Percentiles rank a stretch among this genome's conserved stretches.
Conservation (phyloP, 352 stramenopile species). For the Thalassiosira hispida region DNA sequence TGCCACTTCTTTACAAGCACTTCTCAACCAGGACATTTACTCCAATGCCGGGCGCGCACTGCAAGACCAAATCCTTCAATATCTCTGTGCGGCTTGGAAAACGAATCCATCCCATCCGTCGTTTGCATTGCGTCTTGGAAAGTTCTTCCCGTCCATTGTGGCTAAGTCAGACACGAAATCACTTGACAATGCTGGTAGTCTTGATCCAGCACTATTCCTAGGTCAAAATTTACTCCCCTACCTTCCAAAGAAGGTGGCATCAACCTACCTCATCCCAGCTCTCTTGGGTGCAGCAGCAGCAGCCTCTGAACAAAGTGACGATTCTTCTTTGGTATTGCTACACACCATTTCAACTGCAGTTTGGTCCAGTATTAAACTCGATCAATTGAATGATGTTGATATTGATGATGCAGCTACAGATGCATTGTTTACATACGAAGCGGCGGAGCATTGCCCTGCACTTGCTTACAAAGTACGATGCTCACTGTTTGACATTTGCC, state of each 20-base stretch:
- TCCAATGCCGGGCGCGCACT: slow-evolving; percentile 32
- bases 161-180: slow-evolving; percentile 11
- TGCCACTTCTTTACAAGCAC: slow-evolving; percentile 40
- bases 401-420: slow-evolving; percentile 46
- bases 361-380: slow-evolving; percentile 28
- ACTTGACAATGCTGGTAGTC: background rate
- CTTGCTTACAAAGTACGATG: slow-evolving; percentile 35
- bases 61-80: slow-evolving; percentile 53
- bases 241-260: slow-evolving; percentile 55
- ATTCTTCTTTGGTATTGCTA: slow-evolving; percentile 55
- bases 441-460: slow-evolving; percentile 43
- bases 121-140: slow-evolving; percentile 51
- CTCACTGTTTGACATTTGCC: slow-evolving; percentile 54
- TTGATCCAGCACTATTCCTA: slow-evolving; percentile 62
- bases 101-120: slow-evolving; percentile 54
- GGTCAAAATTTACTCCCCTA: slow-evolving; percentile 67
- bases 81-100: slow-evolving; percentile 63
- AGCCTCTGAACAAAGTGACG: slow-evolving; percentile 14
- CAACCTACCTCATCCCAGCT: slow-evolving; percentile 53
- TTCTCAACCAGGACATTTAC: slow-evolving; percentile 48
- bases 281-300: slow-evolving; percentile 61
- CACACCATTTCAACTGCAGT: slow-evolving; percentile 60
- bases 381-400: slow-evolving; percentile 30
- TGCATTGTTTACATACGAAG: slow-evolving; percentile 49
- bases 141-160: slow-evolving; percentile 57